Conservation (phyloP, 331 rosid genomes). For the Dryas integrifolia region DNA sequence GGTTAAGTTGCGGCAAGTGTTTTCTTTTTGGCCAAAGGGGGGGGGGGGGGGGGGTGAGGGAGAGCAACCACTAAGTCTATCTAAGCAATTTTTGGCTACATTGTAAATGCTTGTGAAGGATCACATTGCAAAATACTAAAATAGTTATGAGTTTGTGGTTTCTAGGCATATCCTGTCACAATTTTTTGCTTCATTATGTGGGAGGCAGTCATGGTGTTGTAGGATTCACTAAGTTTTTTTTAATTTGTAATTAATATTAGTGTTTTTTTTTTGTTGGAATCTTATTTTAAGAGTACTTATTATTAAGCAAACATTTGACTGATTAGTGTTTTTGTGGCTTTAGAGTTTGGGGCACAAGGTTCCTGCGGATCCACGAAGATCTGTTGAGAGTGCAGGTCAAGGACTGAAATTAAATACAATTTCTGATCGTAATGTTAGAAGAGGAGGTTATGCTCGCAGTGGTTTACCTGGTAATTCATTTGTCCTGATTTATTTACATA, state of each 20-base stretch:
- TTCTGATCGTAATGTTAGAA: constrained; percentile 57
- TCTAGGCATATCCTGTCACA: too few relatives aligned
- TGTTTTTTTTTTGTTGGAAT: background rate
- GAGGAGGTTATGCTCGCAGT: constrained; percentile 56
- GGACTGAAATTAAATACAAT: constrained; percentile 43
- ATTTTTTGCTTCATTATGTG: background rate
- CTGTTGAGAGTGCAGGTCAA: constrained; percentile 47
- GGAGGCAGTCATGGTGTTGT: background rate
- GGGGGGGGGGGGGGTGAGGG: too few relatives aligned
- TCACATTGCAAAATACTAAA: background rate
- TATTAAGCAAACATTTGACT: background rate
- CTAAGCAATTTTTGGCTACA: background rate
- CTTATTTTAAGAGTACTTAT: background rate
- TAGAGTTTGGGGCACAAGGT: constrained; percentile 51
- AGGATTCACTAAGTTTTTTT: background rate
- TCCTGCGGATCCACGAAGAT: constrained; percentile 41
- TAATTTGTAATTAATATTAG: background rate
- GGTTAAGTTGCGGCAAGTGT: too few relatives aligned
- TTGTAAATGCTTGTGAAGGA: background rate
- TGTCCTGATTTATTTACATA: background rate
- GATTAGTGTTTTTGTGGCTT: constrained; percentile 37
- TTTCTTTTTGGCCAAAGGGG: too few relatives aligned
- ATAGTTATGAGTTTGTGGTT: background rate
- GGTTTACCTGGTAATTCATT: constrained; percentile 55
- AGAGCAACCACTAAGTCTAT: too few relatives aligned